phyloP scores from a whole-genome alignment of 2,329 filamentous ascomycete species.

The Dothistroma septosporum region DNA sequence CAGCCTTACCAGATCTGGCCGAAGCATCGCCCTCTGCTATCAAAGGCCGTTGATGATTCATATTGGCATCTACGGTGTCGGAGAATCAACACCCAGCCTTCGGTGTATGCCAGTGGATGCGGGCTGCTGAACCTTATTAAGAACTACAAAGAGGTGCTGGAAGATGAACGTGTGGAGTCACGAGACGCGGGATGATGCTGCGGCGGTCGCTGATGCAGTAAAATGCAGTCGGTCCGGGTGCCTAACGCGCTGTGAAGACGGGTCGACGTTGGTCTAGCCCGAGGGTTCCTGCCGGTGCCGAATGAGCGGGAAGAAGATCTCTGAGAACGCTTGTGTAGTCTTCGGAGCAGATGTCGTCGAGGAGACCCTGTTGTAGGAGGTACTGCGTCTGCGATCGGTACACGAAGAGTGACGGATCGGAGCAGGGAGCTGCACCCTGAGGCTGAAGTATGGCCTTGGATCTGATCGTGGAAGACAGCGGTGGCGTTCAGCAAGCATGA shows the following conservation, averaged over 20 bases:
- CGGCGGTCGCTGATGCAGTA: not conserved
- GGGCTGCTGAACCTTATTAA: not conserved
- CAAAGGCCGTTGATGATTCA: slow-evolving; percentile 17
- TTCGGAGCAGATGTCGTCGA: not conserved
- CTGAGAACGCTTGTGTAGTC: not conserved
- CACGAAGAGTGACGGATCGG: not conserved
- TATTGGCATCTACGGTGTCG: not conserved
- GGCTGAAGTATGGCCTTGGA: not conserved
- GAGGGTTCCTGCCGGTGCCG: too few species aligned
- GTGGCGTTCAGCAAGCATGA: not conserved
- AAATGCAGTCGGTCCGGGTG: not conserved
- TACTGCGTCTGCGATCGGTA: too few species aligned
- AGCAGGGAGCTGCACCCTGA: not conserved
- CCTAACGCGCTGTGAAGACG: not conserved
- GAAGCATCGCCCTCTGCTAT: slow-evolving; percentile 11
- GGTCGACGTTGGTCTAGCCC: not conserved
- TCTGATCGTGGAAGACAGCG: not conserved
- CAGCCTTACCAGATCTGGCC: slow-evolving; percentile 15
- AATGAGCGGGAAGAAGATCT: not conserved
- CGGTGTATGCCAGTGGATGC: not conserved
- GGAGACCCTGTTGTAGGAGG: too few species aligned
- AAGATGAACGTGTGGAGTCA: too few species aligned
- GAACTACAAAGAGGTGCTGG: not conserved
- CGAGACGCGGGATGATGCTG: not conserved
- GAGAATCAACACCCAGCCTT: not conserved